These are phyloP conservation scores for Pseudocercospora vitis DNA, from an alignment of 2,329 filamentous ascomycete genomes.

Conservation along the genomic window DNA sequence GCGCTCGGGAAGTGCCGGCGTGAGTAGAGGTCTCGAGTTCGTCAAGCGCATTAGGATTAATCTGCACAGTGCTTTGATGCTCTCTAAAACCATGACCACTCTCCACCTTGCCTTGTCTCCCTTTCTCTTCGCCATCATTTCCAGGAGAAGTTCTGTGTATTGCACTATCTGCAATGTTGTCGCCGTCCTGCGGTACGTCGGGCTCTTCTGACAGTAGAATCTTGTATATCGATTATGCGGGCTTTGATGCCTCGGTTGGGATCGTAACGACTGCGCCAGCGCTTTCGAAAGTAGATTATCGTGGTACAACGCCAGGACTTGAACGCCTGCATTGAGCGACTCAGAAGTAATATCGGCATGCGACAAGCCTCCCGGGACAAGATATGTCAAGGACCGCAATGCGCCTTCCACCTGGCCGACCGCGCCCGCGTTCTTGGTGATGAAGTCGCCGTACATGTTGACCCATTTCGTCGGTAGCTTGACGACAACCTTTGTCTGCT, in stretches of 20 bases:
- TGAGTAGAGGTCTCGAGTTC: slow-evolving; percentile 76
- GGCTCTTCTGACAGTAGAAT: slow-evolving; percentile 62
- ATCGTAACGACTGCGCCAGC: slow-evolving; percentile 55
- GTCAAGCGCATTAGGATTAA: slow-evolving; percentile 79
- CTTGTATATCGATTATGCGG: slow-evolving; percentile 64
- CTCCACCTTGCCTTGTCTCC: slow-evolving; percentile 83
- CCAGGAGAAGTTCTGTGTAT: slow-evolving; percentile 94
- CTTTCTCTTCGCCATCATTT: slow-evolving; percentile 89
- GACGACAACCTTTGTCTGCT: slow-evolving; percentile 34
- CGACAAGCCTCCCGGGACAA: slow-evolving; percentile 84
- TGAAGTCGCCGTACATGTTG: slow-evolving; percentile 78
- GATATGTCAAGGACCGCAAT: slow-evolving; percentile 87
- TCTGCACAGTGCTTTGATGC: slow-evolving; percentile 80
- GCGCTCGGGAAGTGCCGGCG: slow-evolving; percentile 80
- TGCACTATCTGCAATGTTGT: slow-evolving; percentile 84
- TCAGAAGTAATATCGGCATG: slow-evolving; percentile 96
- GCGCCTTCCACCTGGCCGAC: slow-evolving; percentile 95
- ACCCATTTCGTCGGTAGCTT: slow-evolving; percentile 36
- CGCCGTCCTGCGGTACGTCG: slow-evolving; percentile 77
- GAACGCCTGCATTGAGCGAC: slow-evolving; percentile 75
- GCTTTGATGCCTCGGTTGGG: slow-evolving; percentile 47
- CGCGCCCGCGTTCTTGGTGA: slow-evolving; percentile 89
- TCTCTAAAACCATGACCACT: slow-evolving; percentile 79
- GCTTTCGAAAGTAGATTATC: slow-evolving; percentile 76
- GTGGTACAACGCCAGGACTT: slow-evolving; percentile 89